These are phyloP conservation scores for Moesziomyces antarcticus DNA, from an alignment of 1,284 basidiomycete genomes.

Conservation along the genomic window DNA sequence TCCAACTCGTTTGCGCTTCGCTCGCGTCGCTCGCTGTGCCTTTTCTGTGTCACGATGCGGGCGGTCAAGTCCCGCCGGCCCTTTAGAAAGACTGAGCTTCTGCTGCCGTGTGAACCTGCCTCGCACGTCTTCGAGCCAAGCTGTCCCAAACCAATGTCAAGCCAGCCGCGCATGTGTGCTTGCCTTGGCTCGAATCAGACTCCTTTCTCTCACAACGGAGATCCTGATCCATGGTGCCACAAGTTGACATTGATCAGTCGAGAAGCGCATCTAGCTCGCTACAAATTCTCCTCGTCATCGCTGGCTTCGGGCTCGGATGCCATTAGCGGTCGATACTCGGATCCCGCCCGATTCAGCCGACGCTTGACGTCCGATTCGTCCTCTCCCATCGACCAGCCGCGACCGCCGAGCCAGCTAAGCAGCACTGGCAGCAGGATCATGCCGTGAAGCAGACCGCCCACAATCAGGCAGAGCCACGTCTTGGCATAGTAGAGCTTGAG, in stretches of 20 bases:
- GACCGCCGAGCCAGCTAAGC: conserved; percentile 55
- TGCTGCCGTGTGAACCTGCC: too few relatives aligned
- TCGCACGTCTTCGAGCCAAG: too few relatives aligned
- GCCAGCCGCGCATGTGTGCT: too few relatives aligned
- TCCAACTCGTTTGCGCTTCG: neutral
- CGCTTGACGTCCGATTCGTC: conserved; percentile 60
- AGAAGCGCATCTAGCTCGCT: neutral
- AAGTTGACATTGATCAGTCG: too few relatives aligned
- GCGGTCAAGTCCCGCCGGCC: too few relatives aligned
- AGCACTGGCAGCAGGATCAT: conserved; percentile 59
- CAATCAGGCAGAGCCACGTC: conserved; percentile 60
- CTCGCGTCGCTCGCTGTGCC: too few relatives aligned
- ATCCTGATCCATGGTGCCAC: too few relatives aligned
- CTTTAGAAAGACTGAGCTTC: too few relatives aligned
- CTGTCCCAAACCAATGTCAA: too few relatives aligned
- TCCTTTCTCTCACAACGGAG: too few relatives aligned
- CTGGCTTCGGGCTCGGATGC: conserved; percentile 27
- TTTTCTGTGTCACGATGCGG: neutral
- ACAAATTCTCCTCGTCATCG: conserved; percentile 35
- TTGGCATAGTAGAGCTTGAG: conserved; percentile 64
- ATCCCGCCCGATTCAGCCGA: conserved; percentile 48
- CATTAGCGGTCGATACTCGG: conserved; percentile 56
- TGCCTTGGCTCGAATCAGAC: too few relatives aligned
- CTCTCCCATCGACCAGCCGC: conserved; percentile 57
- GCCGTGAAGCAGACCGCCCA: conserved; percentile 57